A percentile compares a stretch with the other conserved stretches of the same genome.
These are phyloP conservation scores for Didymellaceae sp. DNA, from an alignment of 2,329 filamentous ascomycete species.

Conservation along the genomic window DNA sequence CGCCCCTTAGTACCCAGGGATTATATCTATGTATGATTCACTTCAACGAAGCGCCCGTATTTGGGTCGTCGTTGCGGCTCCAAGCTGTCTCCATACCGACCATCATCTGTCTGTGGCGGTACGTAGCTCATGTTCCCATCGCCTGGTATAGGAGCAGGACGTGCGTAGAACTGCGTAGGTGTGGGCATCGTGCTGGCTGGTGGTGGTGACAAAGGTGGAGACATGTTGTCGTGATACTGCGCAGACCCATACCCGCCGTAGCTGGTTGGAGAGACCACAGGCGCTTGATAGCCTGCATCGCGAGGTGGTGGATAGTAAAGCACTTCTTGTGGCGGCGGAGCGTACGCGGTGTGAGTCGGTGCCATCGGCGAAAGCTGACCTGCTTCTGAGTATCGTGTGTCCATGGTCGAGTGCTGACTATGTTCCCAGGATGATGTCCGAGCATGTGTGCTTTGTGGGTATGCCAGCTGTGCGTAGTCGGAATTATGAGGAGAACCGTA, in stretches of 20 bases:
- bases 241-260: conserved; percentile 26
- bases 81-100: background rate
- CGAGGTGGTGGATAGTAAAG: conserved; percentile 40
- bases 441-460: conserved; percentile 21
- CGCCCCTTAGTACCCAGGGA: background rate
- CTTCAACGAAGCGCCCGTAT: conserved; percentile 16
- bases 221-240: conserved; percentile 27
- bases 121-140: background rate
- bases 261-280: conserved; percentile 19
- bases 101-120: background rate
- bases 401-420: conserved; percentile 23
- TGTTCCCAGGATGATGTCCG: conserved; percentile 31
- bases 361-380: conserved; percentile 33
- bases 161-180: conserved; percentile 46
- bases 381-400: conserved; percentile 30
- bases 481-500: conserved; percentile 9
- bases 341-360: conserved; percentile 17
- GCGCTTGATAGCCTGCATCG: conserved; percentile 23
- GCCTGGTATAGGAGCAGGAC: conserved; percentile 23
- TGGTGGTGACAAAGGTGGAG: conserved; percentile 8
- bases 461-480: conserved; percentile 11
- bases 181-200: conserved; percentile 25
- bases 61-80: conserved; percentile 8
- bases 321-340: conserved; percentile 23
- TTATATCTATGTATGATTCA: conserved; percentile 15